Evolutionary conservation across 225 moss, liverwort and hornwort genomes (phyloP), one percentile per base, ranked within the genome.

Genomic region (Pseudisothecium myosuroides): DNA sequence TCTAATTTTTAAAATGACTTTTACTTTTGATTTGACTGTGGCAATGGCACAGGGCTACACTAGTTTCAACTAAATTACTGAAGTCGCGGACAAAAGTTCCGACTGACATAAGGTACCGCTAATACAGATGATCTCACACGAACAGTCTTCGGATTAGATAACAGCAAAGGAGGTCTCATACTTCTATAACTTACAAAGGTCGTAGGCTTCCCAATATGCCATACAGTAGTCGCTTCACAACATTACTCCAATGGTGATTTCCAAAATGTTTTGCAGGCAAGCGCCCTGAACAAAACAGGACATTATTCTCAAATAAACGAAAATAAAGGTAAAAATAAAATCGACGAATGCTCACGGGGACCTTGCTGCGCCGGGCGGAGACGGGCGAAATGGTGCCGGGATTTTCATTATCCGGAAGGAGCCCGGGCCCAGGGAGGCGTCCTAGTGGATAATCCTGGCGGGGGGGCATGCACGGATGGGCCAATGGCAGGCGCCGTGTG

Each of bases 401-500:
- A 99, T 54, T 77, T 54, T 8, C 77, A 77, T 77, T 78, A 78
- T 78, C 55, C 78, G 24, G 37, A 77, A 9, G 55, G 24, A 6
- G 77, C 36, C 54, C 8, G 78, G 78, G 79, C 79, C 79, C 26
- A n/a, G 78, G 50, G 6, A 37, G 37, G 54, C 77, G 78, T 78
- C 78, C 55, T 37, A 81, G 89, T 92, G 92, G 92, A 92, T 92
- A 92, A 92, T 88, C 47, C 88, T 21, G 52, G 88, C 39, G 7
- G 76, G 83, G 52, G 34, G 50, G 34, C 81, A 39, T 39, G 88
- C 90, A 18, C 64, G 5, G 29, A 52, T n/a, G 45, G 75, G 86
- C 90, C 92, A 92, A 92, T 92, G 80, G 64, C 54, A 86, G 74
- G 83, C 32, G 73, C 43, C 60, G 3, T 36, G 37, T 58, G 83